Percentiles rank a stretch among this genome's conserved stretches.
Conservation (phyloP, 106 monocot species). For the Allium fistulosum region DNA sequence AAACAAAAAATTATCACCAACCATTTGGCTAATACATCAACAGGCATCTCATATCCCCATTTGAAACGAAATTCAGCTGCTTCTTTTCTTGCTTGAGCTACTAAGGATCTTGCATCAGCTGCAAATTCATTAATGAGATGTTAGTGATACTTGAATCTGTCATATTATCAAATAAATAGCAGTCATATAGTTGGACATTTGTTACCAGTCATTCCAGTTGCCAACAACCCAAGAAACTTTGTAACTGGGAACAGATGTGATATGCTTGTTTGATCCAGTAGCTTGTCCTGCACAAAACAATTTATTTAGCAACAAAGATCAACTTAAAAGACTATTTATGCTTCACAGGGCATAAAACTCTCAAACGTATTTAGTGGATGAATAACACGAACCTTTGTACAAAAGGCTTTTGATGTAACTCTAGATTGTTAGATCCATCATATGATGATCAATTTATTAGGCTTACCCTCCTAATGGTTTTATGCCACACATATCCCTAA, state of each 20-base stretch:
- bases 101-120: conserved; percentile 98
- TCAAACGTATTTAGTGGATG: not conserved
- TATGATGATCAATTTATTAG: too few relatives aligned
- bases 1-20: conserved; percentile 17
- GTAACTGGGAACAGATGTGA: conserved; percentile 65
- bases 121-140: not conserved
- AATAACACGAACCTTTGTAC: not conserved
- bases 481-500: too few relatives aligned
- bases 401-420: too few relatives aligned
- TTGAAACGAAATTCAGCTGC: conserved; percentile 98
- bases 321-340: not conserved
- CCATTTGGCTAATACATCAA: conserved; percentile 94
- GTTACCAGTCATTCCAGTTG: conserved; percentile 70
- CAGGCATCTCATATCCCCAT: conserved; percentile 99
- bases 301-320: not conserved
- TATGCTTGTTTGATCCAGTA: conserved; percentile 75
- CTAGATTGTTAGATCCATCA: too few relatives aligned
- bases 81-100: conserved; percentile 95
- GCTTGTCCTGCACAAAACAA: conserved; percentile 45
- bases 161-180: not conserved
- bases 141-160: conserved; percentile 1
- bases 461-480: too few relatives aligned
- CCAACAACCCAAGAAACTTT: conserved; percentile 59
- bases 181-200: not conserved
- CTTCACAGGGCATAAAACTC: not conserved